Conservation (phyloP, 345 rosid species). For the Pistacia integerrima region DNA sequence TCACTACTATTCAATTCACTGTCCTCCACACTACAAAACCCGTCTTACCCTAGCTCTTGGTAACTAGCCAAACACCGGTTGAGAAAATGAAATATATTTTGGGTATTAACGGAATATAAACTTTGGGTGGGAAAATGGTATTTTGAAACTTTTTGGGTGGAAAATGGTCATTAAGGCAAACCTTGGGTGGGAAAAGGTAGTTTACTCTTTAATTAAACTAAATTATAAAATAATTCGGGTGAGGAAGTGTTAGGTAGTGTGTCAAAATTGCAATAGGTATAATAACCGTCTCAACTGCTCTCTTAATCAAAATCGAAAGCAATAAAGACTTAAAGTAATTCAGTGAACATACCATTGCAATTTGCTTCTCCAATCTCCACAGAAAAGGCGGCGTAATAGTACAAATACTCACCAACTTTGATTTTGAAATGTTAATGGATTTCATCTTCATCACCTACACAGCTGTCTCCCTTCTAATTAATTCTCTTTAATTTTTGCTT, state of each 20-base stretch:
- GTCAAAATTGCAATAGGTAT: conserved; percentile 13
- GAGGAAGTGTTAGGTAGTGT: conserved; percentile 13
- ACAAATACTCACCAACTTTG: conserved; percentile 17
- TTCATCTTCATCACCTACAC: not conserved
- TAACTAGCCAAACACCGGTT: no score
- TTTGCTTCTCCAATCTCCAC: not conserved
- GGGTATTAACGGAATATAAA: no score
- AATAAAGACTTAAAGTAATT: not conserved
- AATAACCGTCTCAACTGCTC: conserved; percentile 18
- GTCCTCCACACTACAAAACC: no score
- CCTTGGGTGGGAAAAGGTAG: no score
- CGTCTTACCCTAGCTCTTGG: no score
- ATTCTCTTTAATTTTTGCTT: not conserved
- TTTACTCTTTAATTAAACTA: no score
- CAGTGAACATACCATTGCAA: not conserved
- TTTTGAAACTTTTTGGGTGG: no score
- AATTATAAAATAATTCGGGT: not conserved
- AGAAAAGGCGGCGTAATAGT: conserved; percentile 11
- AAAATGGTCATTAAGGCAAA: no score
- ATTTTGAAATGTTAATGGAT: conserved; percentile 10
- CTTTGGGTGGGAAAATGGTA: no score
- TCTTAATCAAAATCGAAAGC: not conserved
- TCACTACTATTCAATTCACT: no score
- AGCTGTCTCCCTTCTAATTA: not conserved
- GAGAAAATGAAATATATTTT: no score